Evolutionary conservation across 371 early-diverging fungal species (phyloP), one percentile per base, ranked within the genome.

Genomic region (Apophysomyces trapeziformis): DNA sequence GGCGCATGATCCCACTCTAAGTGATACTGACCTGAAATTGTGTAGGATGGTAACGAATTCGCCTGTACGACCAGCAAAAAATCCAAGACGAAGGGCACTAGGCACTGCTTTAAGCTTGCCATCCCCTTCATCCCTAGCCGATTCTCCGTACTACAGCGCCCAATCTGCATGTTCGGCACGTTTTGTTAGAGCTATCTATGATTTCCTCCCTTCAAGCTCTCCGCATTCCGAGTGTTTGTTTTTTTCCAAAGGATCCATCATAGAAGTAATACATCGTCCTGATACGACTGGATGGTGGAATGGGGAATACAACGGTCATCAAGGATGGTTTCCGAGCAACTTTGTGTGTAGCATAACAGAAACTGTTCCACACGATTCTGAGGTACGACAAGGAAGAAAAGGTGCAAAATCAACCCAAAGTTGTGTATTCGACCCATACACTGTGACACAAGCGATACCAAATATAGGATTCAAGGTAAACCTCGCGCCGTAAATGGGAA

Each of bases 261-360:
- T 84, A 41, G 80, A 84, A 70, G 82, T 84, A 0, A 71, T 80
- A 39, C 76, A 74, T 39, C 66, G 80, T 54, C 54, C 54, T 50
- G 82, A 82, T 50, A 63, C 68, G 38, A 80, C 82, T 60, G 84
- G 84, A 14, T 84, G 84, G 84, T 84, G 84, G 84, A 82, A 84
- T 58, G 84, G 84, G 9, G 64, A 68, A 26, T 77, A 70, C 16
- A 73, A 74, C 44, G 77, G 80, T 57, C 60, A 71, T 7, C 70
- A 82, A 60, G 84, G 84, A 7, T 84, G 84, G 83, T 84, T 84
- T 60, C 84, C 84, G 21, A 75, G 76, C 38, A 84, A 81, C 54
- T 84, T 79, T 61, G 82, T 84, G 14, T 77, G 83, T 14, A 68
- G 70, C 57, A 76, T 82, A 18, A 79, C 78, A n/a, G 79, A 82